phyloP scores from a whole-genome alignment of 805 yeast genomes.

The Spencermartinsiella europaea region DNA sequence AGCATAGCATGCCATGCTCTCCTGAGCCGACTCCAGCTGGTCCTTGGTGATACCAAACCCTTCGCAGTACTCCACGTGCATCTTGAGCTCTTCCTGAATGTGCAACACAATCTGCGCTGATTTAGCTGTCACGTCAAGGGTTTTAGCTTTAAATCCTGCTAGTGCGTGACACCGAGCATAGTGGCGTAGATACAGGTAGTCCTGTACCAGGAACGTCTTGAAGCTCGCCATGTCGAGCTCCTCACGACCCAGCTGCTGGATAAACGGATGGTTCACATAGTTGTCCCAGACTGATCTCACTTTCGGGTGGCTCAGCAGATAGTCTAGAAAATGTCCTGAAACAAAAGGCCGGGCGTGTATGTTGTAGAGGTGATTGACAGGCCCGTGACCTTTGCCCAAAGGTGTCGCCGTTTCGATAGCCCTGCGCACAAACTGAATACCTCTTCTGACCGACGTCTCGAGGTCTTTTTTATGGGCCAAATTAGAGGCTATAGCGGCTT shows the following conservation, averaged over 20 bases:
- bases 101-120: slow-evolving; percentile 43
- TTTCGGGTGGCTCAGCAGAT: slow-evolving; percentile 50
- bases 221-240: slow-evolving; percentile 47
- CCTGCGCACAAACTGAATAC: slow-evolving; percentile 61
- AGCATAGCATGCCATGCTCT: slow-evolving; percentile 52
- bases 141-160: slow-evolving; percentile 59
- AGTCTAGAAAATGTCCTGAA: slow-evolving; percentile 42
- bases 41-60: slow-evolving; percentile 36
- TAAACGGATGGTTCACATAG: slow-evolving; percentile 61
- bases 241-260: slow-evolving; percentile 47
- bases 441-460: slow-evolving; percentile 46
- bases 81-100: slow-evolving; percentile 50
- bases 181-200: slow-evolving; percentile 62
- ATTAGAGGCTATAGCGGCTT: slow-evolving; percentile 74
- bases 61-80: slow-evolving; percentile 49
- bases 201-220: slow-evolving; percentile 54
- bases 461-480: slow-evolving; percentile 52
- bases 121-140: slow-evolving; percentile 42
- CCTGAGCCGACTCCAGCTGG: slow-evolving; percentile 42
- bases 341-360: slow-evolving; percentile 30
- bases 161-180: slow-evolving; percentile 62
- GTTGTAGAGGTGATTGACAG: slow-evolving; percentile 60
- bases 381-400: slow-evolving; percentile 54
- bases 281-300: slow-evolving; percentile 51
- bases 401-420: slow-evolving; percentile 54